Percentiles rank a stretch among this genome's conserved stretches.
Conservation (phyloP, 2,329 filamentous ascomycete genomes). For the Neonectria neomacrospora region DNA sequence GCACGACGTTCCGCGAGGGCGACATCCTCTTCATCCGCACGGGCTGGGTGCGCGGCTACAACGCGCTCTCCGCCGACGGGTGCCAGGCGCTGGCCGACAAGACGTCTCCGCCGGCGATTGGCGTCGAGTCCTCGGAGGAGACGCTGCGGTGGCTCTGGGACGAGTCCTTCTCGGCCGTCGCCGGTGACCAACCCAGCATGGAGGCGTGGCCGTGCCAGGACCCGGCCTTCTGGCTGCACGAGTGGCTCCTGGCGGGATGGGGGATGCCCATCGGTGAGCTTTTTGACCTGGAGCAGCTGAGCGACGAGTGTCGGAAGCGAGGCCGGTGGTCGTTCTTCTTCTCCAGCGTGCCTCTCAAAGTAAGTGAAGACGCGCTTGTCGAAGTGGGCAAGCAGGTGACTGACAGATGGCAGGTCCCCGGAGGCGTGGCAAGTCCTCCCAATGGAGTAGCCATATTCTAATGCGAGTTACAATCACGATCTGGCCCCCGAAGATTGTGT, state of each 20-base stretch:
- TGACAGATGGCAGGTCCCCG: constrained; percentile 18
- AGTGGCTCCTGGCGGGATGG: constrained; percentile 61
- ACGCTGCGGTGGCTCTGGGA: constrained; percentile 69
- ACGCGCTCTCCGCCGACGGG: constrained; percentile 50
- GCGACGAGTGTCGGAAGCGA: constrained; percentile 63
- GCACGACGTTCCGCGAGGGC: constrained; percentile 58
- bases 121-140: constrained; percentile 60
- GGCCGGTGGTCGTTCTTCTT: constrained; percentile 62
- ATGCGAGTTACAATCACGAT: no score
- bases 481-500: neutral
- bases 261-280: constrained; percentile 56
- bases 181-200: constrained; percentile 64
- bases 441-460: constrained; percentile 24
- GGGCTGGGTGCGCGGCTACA: constrained; percentile 61
- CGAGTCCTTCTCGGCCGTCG: constrained; percentile 65
- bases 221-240: constrained; percentile 52
- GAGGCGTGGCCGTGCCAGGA: constrained; percentile 57
- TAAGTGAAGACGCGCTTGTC: neutral
- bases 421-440: constrained; percentile 21
- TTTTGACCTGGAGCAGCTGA: constrained; percentile 49
- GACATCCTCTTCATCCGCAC: constrained; percentile 66
- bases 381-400: no score
- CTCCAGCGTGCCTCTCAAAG: constrained; percentile 58
- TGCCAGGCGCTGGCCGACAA: constrained; percentile 50
- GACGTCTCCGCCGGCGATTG: constrained; percentile 48